Conservation (phyloP, 768 basidiomycete genomes). For the Amanita brunnescens region DNA sequence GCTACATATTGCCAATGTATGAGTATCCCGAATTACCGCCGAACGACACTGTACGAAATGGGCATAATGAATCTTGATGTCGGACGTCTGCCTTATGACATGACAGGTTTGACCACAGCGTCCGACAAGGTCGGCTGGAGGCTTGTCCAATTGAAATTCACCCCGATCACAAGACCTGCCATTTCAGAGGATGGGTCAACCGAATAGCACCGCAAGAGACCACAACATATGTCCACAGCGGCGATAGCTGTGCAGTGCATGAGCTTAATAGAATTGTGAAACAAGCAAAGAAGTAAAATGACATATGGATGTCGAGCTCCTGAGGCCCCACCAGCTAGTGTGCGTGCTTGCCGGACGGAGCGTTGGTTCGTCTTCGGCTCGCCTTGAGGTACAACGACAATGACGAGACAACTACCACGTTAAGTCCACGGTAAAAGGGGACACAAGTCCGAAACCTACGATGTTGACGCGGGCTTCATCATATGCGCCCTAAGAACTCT, state of each 20-base stretch:
- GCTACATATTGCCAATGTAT: neutral
- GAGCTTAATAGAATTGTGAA: neutral
- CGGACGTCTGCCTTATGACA: neutral
- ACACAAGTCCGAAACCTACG: neutral
- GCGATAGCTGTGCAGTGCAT: neutral
- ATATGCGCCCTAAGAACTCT: neutral
- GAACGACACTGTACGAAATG: neutral
- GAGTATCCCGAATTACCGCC: neutral
- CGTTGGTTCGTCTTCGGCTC: neutral
- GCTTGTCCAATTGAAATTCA: neutral
- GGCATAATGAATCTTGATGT: neutral
- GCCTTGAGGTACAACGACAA: neutral
- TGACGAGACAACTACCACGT: neutral
- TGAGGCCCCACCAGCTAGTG: neutral
- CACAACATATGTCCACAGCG: too few species aligned
- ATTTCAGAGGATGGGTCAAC: neutral
- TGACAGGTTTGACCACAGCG: neutral
- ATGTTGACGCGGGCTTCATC: neutral
- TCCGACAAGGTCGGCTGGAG: neutral
- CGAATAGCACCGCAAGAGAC: too few species aligned
- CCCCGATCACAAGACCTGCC: neutral
- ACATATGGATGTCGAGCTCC: neutral
- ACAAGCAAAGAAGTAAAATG: neutral
- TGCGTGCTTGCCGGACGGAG: neutral
- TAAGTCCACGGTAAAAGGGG: neutral